phyloP scores from a whole-genome alignment of 83 land plant species.

The Diphasiastrum complanatum region DNA sequence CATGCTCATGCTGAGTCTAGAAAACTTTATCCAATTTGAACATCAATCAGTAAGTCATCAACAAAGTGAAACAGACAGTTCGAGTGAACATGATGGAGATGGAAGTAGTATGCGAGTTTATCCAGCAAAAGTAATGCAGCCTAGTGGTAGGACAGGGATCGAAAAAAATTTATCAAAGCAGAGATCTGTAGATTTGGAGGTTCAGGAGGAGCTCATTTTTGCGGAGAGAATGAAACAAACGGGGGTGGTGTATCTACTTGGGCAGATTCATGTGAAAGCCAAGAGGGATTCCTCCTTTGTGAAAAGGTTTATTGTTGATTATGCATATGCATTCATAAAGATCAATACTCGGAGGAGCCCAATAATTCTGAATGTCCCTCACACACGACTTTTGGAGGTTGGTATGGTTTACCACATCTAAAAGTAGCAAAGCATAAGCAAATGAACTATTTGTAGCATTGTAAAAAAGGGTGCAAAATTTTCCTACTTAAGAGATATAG shows the following conservation, averaged over 20 bases:
- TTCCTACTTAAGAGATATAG: too few species aligned
- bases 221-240: conserved; percentile 47
- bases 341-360: conserved; percentile 52
- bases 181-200: conserved; percentile 29
- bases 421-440: too few species aligned
- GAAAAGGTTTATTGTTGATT: conserved; percentile 42
- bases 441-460: too few species aligned
- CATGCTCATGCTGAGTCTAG: conserved; percentile 38
- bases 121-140: too few species aligned
- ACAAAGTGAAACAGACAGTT: neutral
- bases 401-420: conserved; percentile 60
- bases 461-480: too few species aligned
- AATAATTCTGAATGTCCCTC: conserved; percentile 43
- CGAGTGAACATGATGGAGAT: conserved; percentile 8
- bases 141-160: too few species aligned
- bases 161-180: conserved; percentile 32
- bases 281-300: conserved; percentile 43
- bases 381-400: conserved; percentile 49
- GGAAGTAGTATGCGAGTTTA: conserved; percentile 23
- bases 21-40: conserved; percentile 47
- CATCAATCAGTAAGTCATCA: neutral
- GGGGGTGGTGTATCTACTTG: conserved; percentile 47
- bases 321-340: conserved; percentile 43
- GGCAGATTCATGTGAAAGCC: conserved; percentile 48
- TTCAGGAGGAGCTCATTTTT: conserved; percentile 36